Evolutionary conservation across 148 eudicot genomes (phyloP), one percentile per base, ranked within the genome.

Genomic region (Camellia granthamiana): DNA sequence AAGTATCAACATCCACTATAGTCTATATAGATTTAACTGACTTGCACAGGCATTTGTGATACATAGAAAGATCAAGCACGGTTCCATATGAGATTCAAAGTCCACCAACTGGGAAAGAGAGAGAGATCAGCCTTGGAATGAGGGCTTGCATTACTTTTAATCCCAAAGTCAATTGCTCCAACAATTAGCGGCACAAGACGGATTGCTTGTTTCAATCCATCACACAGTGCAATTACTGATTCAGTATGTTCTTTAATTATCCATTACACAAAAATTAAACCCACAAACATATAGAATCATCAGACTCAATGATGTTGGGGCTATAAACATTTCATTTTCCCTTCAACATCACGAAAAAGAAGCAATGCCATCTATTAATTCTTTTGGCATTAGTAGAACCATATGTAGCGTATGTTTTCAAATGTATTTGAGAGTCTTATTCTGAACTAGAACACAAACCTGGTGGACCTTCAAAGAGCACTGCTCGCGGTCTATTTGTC

Each of bases 401-500:
- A 76, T 42, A 62, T 13, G 10, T 41, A 76, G 18, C 30, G 49
- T 12, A 42, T 42, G 9, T 38, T 58, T 30, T 65, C 63, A 55
- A 78, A 12, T 68, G 18, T 51, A 42, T 19, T 66, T 49, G 4
- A 77, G 47, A 8, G 63, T 23, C 54, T 38, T 52, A 19, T 68
- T 42, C 52, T 44, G 78, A 44, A 55, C 66, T 41, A 60, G 70
- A 72, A 73, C 46, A 14, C 83, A 84, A 86, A 92, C 99, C 98
- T 92, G 99, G 99, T 82, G 99, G 99, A 74, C 99, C 98, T 91
- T 94, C 98, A 86, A 94, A 97, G 75, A 94, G 93, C 73, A 97
- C 97, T 7, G 97, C 97, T 80, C 93, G 88, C 42, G 99, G 99
- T 84, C 99, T 89, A 81, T 91, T 94, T 19, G 97, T 87, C 94